These are phyloP conservation scores for Gossypium anomalum DNA, from an alignment of 345 rosid species.

Conservation along the genomic window DNA sequence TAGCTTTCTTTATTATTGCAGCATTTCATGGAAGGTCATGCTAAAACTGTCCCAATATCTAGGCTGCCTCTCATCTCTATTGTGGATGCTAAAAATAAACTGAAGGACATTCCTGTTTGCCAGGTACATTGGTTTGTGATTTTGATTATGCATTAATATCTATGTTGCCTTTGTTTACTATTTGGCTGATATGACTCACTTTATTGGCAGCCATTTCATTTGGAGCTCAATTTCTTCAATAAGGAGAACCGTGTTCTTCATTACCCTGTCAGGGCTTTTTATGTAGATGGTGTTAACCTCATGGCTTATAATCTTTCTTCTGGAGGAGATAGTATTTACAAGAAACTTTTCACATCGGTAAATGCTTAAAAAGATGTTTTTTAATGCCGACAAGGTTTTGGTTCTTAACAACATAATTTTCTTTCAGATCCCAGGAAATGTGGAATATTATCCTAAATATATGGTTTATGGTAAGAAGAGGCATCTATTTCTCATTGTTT, in stretches of 20 bases:
- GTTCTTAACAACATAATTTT: constrained; percentile 17
- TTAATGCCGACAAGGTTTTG: neutral
- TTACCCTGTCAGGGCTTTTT: constrained; percentile 91
- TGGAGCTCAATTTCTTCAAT: constrained; percentile 97
- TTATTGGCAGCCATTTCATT: constrained; percentile 78
- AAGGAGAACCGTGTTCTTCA: constrained; percentile 92
- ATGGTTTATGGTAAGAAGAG: constrained; percentile 69
- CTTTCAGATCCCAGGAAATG: constrained; percentile 80
- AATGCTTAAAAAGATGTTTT: constrained; percentile 18
- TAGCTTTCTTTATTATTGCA: constrained; percentile 30
- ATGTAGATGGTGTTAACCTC: constrained; percentile 77
- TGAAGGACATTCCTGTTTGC: constrained; percentile 85
- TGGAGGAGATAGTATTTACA: constrained; percentile 73
- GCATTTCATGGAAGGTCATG: constrained; percentile 99
- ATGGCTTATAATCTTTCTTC: constrained; percentile 90
- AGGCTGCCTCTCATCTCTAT: constrained; percentile 81
- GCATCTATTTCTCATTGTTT: constrained; percentile 75
- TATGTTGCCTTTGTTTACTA: constrained; percentile 17
- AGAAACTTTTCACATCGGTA: constrained; percentile 87
- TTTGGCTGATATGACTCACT: constrained; percentile 31
- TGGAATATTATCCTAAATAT: constrained; percentile 66
- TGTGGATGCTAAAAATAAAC: constrained; percentile 63
- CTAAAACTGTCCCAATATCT: constrained; percentile 85
- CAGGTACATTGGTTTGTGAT: constrained; percentile 45
- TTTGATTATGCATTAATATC: constrained; percentile 10